Evolutionary conservation across 441 rosid species (phyloP), one percentile per base, ranked within the genome.

Genomic region (Aleurites moluccanus): DNA sequence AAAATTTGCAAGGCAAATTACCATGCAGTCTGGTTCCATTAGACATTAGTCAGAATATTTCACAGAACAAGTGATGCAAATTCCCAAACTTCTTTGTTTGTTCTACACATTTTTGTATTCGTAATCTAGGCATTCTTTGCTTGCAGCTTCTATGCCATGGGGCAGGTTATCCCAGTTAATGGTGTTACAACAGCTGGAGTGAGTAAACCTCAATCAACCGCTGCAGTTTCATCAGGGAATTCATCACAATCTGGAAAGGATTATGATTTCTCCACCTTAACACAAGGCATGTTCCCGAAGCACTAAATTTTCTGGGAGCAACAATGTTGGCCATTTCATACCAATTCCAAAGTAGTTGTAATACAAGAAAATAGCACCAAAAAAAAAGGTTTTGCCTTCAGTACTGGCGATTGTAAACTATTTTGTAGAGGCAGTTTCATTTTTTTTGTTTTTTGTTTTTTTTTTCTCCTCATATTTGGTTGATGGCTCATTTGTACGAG

Each of bases 191-290:
- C 79, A 55, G 55, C 81, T 5, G 85, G 81, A 67, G 78, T 77
- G 57, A 81, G 81, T 61, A 88, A 88, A 79, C 80, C 94, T n/a
- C 97, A 87, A 67, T 72, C 96, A 18, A 72, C 93, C 73, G 67
- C 90, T 10, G 73, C 92, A 21, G 74, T 80, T 53, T 67, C 85
- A 64, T 77, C 87, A 1, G 73, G 84, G 10, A 77, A 84, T 59
- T 69, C 88, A 45, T 80, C 92, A 53, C 92, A 90, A 75, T 15
- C 91, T 11, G 89, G 80, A 27, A 93, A 92, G 73, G 99, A 96
- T 60, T 89, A 80, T 9, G 98, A 96, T 88, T 96, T 96, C 88
- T 93, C 99, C 23, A 90, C 96, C 14, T 78, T 96, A 84, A 96
- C 94, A 57, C 87, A 89, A 74, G 98, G 97, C 77, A 85, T 92